A percentile compares a stretch with the other conserved stretches of the same genome.
phyloP scores from a whole-genome alignment of 2,329 filamentous ascomycete species.

The Penicillium concentricum region DNA sequence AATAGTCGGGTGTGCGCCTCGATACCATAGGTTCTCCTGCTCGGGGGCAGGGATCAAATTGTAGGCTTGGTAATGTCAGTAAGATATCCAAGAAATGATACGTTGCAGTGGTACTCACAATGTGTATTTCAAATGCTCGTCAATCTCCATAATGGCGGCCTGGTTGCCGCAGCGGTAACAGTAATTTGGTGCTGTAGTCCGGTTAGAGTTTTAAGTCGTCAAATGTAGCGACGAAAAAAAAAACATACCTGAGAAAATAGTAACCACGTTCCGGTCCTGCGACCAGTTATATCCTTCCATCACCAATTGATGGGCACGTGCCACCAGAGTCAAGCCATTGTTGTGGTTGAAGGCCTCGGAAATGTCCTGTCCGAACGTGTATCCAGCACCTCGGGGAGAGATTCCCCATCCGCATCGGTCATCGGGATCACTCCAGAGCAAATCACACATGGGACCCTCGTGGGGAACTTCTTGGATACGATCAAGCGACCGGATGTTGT shows the following conservation, averaged over 20 bases:
- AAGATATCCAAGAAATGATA: not conserved
- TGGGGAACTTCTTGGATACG: constrained; percentile 98
- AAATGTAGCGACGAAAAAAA: constrained; percentile 7
- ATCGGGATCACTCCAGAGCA: constrained; percentile 97
- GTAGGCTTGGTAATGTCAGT: constrained; percentile 64
- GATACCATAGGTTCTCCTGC: constrained; percentile 99
- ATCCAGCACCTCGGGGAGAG: constrained; percentile 88
- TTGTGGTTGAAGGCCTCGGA: constrained; percentile 99
- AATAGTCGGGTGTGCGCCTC: constrained; percentile 95
- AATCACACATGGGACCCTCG: constrained; percentile 96
- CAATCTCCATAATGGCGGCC: constrained; percentile 99
- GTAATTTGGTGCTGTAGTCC: constrained; percentile 72
- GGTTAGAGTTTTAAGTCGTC: not conserved
- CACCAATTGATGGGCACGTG: constrained; percentile 93
- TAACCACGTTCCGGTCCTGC: constrained; percentile 96
- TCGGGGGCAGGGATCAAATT: constrained; percentile 97
- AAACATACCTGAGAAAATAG: constrained; percentile 85
- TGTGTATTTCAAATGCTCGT: constrained; percentile 98
- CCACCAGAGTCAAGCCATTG: constrained; percentile 93
- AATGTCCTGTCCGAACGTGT: constrained; percentile 95
- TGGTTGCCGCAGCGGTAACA: constrained; percentile 99
- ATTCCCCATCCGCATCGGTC: constrained; percentile 96
- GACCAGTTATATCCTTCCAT: constrained; percentile 99
- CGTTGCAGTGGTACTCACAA: constrained; percentile 67
- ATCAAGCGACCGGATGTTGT: constrained; percentile 93